Conservation (phyloP, 1,139 yeast genomes). For the Kurtzmaniella quercitrusa region DNA sequence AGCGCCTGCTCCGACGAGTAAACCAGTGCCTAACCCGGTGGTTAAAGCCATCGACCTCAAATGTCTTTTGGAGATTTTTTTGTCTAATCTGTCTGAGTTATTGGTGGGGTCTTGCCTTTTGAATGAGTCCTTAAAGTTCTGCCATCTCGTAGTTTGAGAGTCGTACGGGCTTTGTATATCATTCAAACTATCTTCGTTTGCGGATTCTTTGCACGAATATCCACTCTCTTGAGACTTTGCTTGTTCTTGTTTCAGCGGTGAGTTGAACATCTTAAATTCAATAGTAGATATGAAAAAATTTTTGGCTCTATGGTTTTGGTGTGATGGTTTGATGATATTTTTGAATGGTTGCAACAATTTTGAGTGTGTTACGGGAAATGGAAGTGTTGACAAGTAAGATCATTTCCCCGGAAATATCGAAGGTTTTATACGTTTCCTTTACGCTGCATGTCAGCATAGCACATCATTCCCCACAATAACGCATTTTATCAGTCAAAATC, state of each 20-base stretch:
- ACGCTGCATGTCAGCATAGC: not conserved
- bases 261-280: not conserved
- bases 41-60: slow-evolving; percentile 30
- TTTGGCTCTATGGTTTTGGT: no score
- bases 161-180: not conserved
- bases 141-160: not conserved
- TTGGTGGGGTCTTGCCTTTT: slow-evolving; percentile 3
- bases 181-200: not conserved
- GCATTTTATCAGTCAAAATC: not conserved
- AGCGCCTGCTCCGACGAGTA: slow-evolving; percentile 32
- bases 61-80: slow-evolving; percentile 15
- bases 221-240: not conserved
- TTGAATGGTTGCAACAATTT: not conserved
- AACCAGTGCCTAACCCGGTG: slow-evolving; percentile 35
- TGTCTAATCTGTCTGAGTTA: slow-evolving; percentile 2
- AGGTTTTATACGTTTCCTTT: not conserved
- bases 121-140: slow-evolving; percentile 5
- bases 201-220: not conserved
- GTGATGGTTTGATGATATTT: not conserved
- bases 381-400: no score
- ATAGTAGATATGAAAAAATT: no score
- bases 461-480: not conserved
- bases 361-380: not conserved
- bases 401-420: not conserved
- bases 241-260: not conserved